Evolutionary conservation across 768 basidiomycete species (phyloP), one percentile per base, ranked within the genome.

Genomic region (Leucogyrophana mollusca): DNA sequence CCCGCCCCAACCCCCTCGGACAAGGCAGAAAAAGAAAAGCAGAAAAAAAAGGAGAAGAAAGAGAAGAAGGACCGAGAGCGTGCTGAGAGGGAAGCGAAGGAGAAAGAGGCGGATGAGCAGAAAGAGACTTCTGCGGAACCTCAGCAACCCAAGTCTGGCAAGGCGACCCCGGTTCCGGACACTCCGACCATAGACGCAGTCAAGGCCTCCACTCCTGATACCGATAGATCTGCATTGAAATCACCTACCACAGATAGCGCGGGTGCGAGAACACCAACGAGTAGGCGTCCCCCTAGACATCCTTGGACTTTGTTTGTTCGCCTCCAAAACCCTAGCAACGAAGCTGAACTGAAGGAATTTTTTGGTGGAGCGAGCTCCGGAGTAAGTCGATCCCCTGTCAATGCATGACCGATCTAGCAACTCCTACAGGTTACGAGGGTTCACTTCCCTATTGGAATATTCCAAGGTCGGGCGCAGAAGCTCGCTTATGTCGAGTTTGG

Each of bases 401-500:
- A 10, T 21, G 54, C 35, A 34, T 39, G 34, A 18, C 43, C 27
- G 21, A 58, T 25, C 40, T 22, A 11, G 25, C 4, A 10, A 33
- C n/a, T n/a, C n/a, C n/a, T 21, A 34, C 50, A 89, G 85, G 85
- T 93, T 56, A 83, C 80, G 23, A 78, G 80, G 41, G 74, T 93
- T 42, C 74, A 76, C 49, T 74, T 85, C 48, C 87, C 87, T 0
- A 53, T 66, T 25, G 55, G 61, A 44, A 64, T 53, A 10, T 73
- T 66, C 54, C 55, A 66, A 4, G 78, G 79, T 9, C 79, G 83
- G 37, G 66, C 73, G 22, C 68, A 67, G 45, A 80, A 76, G 53
- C 72, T 92, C 46, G 89, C 83, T 2, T 96, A 92, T 59, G 80
- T 96, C 43, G 94, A 95, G 59, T 96, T 95, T 65, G 86, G 82